These are phyloP conservation scores for Didymella pomorum DNA, from an alignment of 2,329 filamentous ascomycete species.

Conservation along the genomic window DNA sequence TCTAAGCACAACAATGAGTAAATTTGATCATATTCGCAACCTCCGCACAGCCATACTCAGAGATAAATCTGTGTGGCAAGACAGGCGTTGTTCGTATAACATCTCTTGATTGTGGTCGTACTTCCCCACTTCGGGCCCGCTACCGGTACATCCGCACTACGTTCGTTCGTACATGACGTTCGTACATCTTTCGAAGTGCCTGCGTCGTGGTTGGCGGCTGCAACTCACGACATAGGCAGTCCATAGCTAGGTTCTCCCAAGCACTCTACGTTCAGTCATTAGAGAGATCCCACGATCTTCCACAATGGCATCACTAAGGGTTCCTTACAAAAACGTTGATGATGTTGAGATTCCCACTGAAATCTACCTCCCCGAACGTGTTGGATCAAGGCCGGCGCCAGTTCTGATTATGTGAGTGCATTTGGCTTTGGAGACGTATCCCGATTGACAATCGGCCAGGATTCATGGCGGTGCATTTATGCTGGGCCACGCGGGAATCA, in stretches of 20 bases:
- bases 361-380: conserved; percentile 16
- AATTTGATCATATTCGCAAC: background rate
- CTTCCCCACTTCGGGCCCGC: conserved; percentile 9
- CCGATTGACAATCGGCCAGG: background rate
- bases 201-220: background rate
- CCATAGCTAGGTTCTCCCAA: background rate
- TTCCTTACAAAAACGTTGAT: conserved; percentile 19
- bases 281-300: no score
- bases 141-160: background rate
- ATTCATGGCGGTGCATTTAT: conserved; percentile 30
- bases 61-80: background rate
- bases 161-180: conserved; percentile 12
- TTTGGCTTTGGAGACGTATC: no score
- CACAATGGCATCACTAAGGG: conserved; percentile 13
- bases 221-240: background rate
- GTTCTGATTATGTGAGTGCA: conserved; percentile 21
- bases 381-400: background rate
- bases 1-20: background rate
- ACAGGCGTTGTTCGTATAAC: background rate
- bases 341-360: conserved; percentile 23
- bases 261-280: background rate
- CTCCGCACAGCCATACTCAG: background rate
- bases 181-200: conserved; percentile 3
- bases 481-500: conserved; percentile 22
- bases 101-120: background rate